Base-by-base conservation (phyloP, 768 basidiomycete genomes). In the Panaeolus papilionaceus region DNA sequence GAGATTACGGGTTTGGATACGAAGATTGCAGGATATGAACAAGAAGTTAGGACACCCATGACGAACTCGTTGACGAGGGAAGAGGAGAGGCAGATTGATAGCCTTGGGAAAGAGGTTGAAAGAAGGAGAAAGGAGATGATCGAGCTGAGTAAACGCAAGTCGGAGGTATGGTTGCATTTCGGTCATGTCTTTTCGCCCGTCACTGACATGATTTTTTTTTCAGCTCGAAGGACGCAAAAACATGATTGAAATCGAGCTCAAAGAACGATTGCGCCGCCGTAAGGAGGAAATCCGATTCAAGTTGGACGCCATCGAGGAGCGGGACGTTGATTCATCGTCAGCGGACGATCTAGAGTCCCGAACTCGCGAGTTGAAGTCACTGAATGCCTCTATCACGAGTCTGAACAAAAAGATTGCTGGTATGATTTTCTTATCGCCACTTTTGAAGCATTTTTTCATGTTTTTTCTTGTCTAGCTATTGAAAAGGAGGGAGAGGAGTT, bases 241-340 rank as follows among this genome's bases (percentile, higher is more conserved):
- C 74, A 79, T 90, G 4, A 79, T 98, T 37, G 95, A 98, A 75
- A 96, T 98, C 64, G 97, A 99, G 76, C 84, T 99, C 61, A 94
- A 92, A 70, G 98, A 99, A 77, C 90, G 90, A 71, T 83, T 99
- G 14, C 85, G 89, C 23, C 87, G 96, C 8, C 86, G 92, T 28
- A 85, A 89, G 51, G 92, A 94, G 62, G 97, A 96, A 71, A 75
- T 99, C 8, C 86, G 88, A 62, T 78, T 80, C 39, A 92, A 92
- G 75, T 79, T 98, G 11, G 96, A 98, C 70, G 80, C 85, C 26
- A 79, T 93, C n/a, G 92, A 87, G 20, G 90, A 90, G 45, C 80
- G 84, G 2, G 86, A 84, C 26, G 89, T 85, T 18, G 86, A 86
- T 51, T 82, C 85, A 12, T 80, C 84, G 23, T 88, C 92, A 0